Evolutionary conservation across 208 protist species (phyloP).

Genomic region (Leishmania aethiopica): DNA sequence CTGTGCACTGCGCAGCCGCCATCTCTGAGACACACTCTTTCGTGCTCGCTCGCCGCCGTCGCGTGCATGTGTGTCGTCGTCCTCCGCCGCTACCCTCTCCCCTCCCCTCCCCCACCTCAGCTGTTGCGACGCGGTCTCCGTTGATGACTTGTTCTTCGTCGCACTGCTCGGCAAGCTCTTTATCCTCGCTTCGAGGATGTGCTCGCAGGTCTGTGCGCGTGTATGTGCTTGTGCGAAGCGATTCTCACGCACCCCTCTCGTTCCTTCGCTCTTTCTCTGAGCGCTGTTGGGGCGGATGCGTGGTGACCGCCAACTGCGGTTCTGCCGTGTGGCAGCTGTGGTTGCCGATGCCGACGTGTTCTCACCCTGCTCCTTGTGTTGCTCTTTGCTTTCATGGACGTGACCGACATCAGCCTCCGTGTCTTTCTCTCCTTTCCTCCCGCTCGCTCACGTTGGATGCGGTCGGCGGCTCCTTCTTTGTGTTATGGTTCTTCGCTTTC

Average conservation of each 20-base stretch:
- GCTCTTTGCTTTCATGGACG: neutral
- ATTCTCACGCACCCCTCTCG: neutral
- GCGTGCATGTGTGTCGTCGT: neutral
- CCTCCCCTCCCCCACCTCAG: too few species aligned
- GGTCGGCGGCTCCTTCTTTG: neutral
- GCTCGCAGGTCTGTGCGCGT: neutral
- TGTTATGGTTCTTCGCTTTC: too few species aligned
- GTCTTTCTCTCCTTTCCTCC: neutral
- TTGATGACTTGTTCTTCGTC: neutral
- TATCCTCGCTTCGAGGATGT: neutral
- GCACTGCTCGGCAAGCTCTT: neutral
- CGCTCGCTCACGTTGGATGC: neutral
- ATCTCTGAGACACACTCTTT: neutral
- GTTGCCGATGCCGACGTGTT: neutral
- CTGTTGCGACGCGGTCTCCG: neutral
- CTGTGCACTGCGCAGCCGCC: neutral
- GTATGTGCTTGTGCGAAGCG: neutral
- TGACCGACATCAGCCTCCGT: neutral
- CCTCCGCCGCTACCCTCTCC: neutral
- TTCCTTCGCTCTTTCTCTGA: neutral
- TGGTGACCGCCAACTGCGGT: neutral
- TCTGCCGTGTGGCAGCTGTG: neutral
- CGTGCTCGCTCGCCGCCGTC: neutral
- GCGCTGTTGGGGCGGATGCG: neutral
- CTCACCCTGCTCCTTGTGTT: neutral